Conservation (phyloP, 495 filamentous ascomycete genomes). For the Daldinia grandis region DNA sequence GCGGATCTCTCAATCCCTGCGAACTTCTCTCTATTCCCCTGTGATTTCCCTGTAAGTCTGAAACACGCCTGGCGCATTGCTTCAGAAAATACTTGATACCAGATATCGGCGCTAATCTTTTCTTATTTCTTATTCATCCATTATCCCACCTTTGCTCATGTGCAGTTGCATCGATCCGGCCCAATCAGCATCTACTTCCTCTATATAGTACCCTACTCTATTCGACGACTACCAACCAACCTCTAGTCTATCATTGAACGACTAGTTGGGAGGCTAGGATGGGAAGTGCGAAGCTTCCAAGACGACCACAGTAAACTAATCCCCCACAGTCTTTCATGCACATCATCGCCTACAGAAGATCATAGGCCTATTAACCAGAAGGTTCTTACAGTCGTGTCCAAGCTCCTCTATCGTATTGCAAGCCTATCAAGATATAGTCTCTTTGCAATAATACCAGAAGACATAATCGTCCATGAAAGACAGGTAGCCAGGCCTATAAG, state of each 20-base stretch:
- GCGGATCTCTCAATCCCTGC: conserved; percentile 38
- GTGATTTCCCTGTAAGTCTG: conserved; percentile 38
- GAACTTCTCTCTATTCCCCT: conserved; percentile 23
- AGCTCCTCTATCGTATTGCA: neutral
- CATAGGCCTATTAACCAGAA: neutral
- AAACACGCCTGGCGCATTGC: conserved; percentile 48
- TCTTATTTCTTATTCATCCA: conserved; percentile 32
- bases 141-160: conserved; percentile 20
- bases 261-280: conserved; percentile 9
- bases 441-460: neutral
- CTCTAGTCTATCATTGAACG: conserved; percentile 15
- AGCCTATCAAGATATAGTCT: neutral
- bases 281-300: conserved; percentile 6
- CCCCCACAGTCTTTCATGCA: conserved; percentile 29
- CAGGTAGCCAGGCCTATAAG: conserved; percentile 13
- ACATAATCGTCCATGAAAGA: neutral
- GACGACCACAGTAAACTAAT: conserved; percentile 15
- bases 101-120: conserved; percentile 44
- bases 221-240: conserved; percentile 4
- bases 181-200: conserved; percentile 30
- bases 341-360: neutral
- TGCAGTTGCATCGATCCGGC: conserved; percentile 18
- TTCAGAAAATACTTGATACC: conserved; percentile 44
- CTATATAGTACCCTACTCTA: neutral
- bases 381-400: neutral